Conservation (phyloP, 768 basidiomycete genomes). For the Grammothele lineata region DNA sequence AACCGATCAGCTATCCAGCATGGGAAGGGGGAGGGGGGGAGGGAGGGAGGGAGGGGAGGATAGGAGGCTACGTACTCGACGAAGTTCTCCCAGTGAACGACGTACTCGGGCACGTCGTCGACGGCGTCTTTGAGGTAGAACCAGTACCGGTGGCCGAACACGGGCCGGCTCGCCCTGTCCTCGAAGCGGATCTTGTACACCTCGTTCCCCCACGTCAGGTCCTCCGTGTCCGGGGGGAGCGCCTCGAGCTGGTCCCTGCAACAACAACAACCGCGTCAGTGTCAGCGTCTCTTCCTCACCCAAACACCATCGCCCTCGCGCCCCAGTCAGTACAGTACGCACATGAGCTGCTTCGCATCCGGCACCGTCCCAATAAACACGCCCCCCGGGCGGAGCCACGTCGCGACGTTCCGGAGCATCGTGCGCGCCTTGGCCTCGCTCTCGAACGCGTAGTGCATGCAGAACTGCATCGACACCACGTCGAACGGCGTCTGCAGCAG, state of each 20-base stretch:
- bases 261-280: background rate
- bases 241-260: conserved; percentile 71
- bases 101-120: conserved; percentile 94
- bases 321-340: too few relatives aligned
- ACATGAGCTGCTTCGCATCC: conserved; percentile 82
- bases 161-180: conserved; percentile 51
- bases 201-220: conserved; percentile 83
- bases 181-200: conserved; percentile 90
- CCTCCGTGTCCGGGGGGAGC: conserved; percentile 59
- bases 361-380: conserved; percentile 97
- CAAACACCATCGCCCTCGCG: too few relatives aligned
- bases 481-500: conserved; percentile 72
- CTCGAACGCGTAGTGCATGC: conserved; percentile 99
- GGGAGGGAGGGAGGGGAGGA: conserved; percentile 2
- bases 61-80: conserved; percentile 70
- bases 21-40: conserved; percentile 14
- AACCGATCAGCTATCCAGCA: background rate
- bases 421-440: conserved; percentile 78
- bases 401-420: conserved; percentile 89
- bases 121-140: conserved; percentile 96
- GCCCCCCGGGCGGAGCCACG: conserved; percentile 78
- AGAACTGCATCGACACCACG: conserved; percentile 98
- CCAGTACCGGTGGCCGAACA: conserved; percentile 89
- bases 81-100: conserved; percentile 96
- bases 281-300: too few relatives aligned